Percentiles rank a stretch among this genome's conserved stretches.
These are phyloP conservation scores for Zasmidium angulare DNA, from an alignment of 2,329 filamentous ascomycete species.

Conservation along the genomic window DNA sequence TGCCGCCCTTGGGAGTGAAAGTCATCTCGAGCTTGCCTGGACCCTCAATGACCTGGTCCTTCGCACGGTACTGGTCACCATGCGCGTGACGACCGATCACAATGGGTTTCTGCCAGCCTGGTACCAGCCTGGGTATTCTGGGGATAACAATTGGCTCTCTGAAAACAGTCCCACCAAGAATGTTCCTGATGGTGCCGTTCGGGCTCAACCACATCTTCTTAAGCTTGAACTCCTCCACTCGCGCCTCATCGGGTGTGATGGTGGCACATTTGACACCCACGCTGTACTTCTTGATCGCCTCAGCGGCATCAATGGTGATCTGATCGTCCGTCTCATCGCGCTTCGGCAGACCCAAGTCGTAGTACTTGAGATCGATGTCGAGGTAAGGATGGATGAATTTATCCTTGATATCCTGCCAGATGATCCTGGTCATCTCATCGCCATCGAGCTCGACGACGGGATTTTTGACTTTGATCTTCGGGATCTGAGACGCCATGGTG, in stretches of 20 bases:
- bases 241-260: constrained; percentile 95
- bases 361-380: constrained; percentile 86
- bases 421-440: constrained; percentile 94
- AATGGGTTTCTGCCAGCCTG: constrained; percentile 98
- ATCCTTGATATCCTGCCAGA: constrained; percentile 99
- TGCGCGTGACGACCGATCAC: constrained; percentile 98
- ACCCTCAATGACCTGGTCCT: constrained; percentile 80
- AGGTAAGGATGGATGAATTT: constrained; percentile 97
- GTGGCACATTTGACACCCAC: constrained; percentile 99
- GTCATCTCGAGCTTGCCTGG: constrained; percentile 91
- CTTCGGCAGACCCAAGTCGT: constrained; percentile 73
- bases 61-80: constrained; percentile 97
- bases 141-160: constrained; percentile 97
- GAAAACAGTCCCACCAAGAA: constrained; percentile 91
- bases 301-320: constrained; percentile 90
- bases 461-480: constrained; percentile 99
- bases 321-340: constrained; percentile 94
- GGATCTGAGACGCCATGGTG: constrained; percentile 43
- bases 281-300: constrained; percentile 98
- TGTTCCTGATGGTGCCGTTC: constrained; percentile 80
- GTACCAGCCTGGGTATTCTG: constrained; percentile 86
- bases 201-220: constrained; percentile 99
- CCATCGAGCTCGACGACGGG: constrained; percentile 97
- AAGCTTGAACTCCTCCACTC: constrained; percentile 96
- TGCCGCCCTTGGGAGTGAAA: constrained; percentile 78